Base-by-base conservation (phyloP, 2,329 filamentous ascomycete genomes). In the Verticillium dahliae region DNA sequence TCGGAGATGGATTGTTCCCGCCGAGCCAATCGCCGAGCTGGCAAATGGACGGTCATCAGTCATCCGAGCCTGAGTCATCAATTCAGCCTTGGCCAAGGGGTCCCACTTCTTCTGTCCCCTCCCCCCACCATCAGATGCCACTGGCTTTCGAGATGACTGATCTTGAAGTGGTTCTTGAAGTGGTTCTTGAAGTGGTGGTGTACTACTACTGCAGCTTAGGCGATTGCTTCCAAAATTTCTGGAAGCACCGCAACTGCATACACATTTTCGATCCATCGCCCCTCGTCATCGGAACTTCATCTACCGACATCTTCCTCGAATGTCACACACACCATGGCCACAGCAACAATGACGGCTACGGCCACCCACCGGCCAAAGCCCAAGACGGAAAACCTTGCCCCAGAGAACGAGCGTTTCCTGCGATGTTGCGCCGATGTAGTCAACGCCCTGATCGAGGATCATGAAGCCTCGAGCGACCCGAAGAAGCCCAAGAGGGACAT, bases 371-470 rank as follows among this genome's bases (percentile, higher is more conserved):
- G 80, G 65, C 81, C 85, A 50, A 80, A 85, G 72, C 90, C 87
- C 69, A 95, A 91, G 75, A 89, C 83, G 70, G 75, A 85, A 69
- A 91, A 93, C 68, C 83, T 97, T 13, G 85, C 92, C 2, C 91
- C 95, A 33, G 95, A 99, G 77, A 97, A 93, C 76, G 95, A 99
- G 78, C 88, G 95, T 59, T 97, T 91, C 74, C 85, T 98, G 75
- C 87, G 92, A 74, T 95, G 92, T 69, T 99, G 96, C 76, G 93
- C 94, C 65, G 96, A 99, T 69, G 93, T 99, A 70, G 94, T 93
- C 59, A 96, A 91, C 72, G 90, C 89, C 60, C 84, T 99, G 57
- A 97, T 99, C 69, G 92, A 97, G 72, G 94, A 98, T 71, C 92
- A 96, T 73, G 93, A 98, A 75, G 83, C 90, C 34, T 84, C 88